Conservation (phyloP, 495 filamentous ascomycete genomes). For the Ascobolus immersus region DNA sequence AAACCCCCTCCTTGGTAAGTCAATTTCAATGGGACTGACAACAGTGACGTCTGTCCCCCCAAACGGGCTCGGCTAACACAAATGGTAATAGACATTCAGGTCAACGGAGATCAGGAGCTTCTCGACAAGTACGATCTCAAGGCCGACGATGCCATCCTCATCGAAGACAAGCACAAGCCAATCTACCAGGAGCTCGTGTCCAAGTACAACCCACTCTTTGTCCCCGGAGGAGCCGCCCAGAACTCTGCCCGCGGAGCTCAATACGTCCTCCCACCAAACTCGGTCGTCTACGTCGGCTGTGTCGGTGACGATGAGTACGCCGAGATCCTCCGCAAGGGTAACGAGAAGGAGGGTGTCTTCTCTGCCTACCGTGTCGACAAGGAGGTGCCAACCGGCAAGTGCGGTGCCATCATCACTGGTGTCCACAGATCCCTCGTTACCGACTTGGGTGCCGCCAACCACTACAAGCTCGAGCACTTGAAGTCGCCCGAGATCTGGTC, state of each 20-base stretch:
- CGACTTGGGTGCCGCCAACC: slow-evolving; percentile 84
- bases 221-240: slow-evolving; percentile 90
- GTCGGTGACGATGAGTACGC: slow-evolving; percentile 81
- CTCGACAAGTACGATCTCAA: slow-evolving; percentile 83
- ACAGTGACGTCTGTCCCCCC: too few species aligned
- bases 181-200: slow-evolving; percentile 81
- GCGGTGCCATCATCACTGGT: slow-evolving; percentile 88
- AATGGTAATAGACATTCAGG: slow-evolving; percentile 55
- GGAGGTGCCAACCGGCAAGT: slow-evolving; percentile 61
- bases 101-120: slow-evolving; percentile 47
- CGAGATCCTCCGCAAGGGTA: slow-evolving; percentile 50
- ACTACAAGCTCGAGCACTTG: slow-evolving; percentile 85
- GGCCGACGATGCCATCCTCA: slow-evolving; percentile 89
- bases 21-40: background rate
- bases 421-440: slow-evolving; percentile 84
- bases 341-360: slow-evolving; percentile 47
- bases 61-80: background rate
- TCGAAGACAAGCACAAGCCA: slow-evolving; percentile 63
- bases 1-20: slow-evolving; percentile 82
- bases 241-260: slow-evolving; percentile 91
- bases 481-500: slow-evolving; percentile 76
- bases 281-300: slow-evolving; percentile 75
- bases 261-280: slow-evolving; percentile 75
- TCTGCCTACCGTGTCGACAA: slow-evolving; percentile 84
- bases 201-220: slow-evolving; percentile 68